Base-by-base conservation (phyloP, 139 green algal genomes). In the Micractinium sp. region DNA sequence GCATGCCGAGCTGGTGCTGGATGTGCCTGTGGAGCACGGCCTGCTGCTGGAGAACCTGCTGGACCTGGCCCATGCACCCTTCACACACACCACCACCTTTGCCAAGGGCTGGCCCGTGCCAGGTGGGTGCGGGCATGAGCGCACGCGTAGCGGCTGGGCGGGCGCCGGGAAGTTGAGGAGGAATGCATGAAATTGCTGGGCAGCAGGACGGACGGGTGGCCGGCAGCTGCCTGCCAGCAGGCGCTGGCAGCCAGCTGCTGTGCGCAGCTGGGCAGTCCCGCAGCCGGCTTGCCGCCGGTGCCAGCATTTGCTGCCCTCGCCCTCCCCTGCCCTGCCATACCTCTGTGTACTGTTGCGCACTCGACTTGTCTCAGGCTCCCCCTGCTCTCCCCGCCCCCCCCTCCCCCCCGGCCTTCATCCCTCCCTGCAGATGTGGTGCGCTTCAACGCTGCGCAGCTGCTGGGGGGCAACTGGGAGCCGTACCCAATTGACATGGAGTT, bases 401-500 rank as follows among this genome's bases (percentile, higher is more conserved):
- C 12, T 27, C 12, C 14, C 67, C 33, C 67, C 67, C 67, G n/a
- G 3, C 1, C 67, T 35, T n/a, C n/a, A n/a, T n/a, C n/a, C n/a
- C 60, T 16, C 60, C 22, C 13, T 31, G 78, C 98, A 18, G 98
- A 99, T 38, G 89, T 93, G 19, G 98, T 99, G 31, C 95, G 95
- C 60, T 94, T 94, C 86, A 85, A 91, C 16, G 88, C 93, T 36
- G 84, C 81, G 7, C 85, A 92, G 60, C 35, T 95, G 39, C 89
- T 97, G 71, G 92, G 89, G 0, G 98, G 98, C 60, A 91, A 94
- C 82, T 99, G 98, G 98, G 96, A 99, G 83, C 98, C 98, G 16
- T 99, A 99, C 93, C 98, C 98, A 25, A 99, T 99, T 76, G 93
- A 98, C 90, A 99, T 99, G 98, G 92, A 94, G 63, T 99, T 99